These are phyloP conservation scores for Elsinoe australis DNA, from an alignment of 2,329 filamentous ascomycete species.

Conservation along the genomic window DNA sequence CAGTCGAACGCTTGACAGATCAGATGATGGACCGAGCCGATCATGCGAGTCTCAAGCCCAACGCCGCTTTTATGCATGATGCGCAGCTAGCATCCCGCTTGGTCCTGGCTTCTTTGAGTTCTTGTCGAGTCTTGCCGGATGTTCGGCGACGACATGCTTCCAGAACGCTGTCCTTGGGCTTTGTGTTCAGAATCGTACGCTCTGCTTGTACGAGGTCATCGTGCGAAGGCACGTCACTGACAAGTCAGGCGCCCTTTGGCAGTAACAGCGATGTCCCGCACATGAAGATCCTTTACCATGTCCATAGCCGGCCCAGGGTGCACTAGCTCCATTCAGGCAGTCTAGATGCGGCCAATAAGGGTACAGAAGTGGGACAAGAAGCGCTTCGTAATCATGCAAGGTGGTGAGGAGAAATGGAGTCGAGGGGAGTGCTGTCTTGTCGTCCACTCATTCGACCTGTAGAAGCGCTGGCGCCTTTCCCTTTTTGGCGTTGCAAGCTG, in stretches of 20 bases:
- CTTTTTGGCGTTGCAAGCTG: not conserved
- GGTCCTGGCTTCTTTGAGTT: constrained; percentile 65
- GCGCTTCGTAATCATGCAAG: constrained; percentile 11
- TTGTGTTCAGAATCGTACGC: too few species aligned
- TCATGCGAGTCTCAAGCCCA: constrained; percentile 11
- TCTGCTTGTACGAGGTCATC: too few species aligned
- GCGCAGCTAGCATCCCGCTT: not conserved
- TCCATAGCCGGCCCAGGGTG: constrained; percentile 1
- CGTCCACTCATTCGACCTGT: constrained; percentile 2
- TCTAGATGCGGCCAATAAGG: not conserved
- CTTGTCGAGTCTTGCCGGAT: too few species aligned
- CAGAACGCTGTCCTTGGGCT: too few species aligned
- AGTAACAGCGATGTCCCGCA: too few species aligned
- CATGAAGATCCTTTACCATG: constrained; percentile 4
- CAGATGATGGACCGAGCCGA: constrained; percentile 4
- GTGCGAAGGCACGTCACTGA: too few species aligned
- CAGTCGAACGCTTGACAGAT: not conserved
- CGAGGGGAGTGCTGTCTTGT: not conserved
- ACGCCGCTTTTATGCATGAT: not conserved
- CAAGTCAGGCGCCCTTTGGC: too few species aligned
- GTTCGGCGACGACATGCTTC: too few species aligned
- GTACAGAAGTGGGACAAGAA: not conserved
- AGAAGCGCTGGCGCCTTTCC: constrained; percentile 14
- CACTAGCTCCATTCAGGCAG: not conserved
- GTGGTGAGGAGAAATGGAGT: constrained; percentile 16